phyloP scores from a whole-genome alignment of 495 filamentous ascomycete genomes.

The Achaetomiella virescens region DNA sequence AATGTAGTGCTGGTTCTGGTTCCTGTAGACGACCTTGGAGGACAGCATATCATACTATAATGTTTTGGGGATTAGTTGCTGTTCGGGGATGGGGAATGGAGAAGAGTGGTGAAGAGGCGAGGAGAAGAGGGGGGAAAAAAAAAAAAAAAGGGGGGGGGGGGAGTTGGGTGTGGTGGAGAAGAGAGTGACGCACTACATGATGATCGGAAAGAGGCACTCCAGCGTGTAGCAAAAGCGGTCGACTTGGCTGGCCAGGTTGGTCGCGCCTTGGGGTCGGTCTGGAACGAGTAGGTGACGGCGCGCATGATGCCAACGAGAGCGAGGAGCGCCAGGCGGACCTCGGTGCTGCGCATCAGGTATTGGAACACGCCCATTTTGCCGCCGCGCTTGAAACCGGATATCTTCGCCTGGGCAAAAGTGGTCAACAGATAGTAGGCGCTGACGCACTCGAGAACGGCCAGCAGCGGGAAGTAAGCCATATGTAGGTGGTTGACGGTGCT shows the following conservation, averaged over 20 bases:
- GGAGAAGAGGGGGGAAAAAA: no score
- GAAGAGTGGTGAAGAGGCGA: no score
- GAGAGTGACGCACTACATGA: conserved; percentile 17
- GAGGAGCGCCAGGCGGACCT: conserved; percentile 32
- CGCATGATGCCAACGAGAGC: conserved; percentile 30
- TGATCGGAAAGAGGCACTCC: conserved; percentile 34
- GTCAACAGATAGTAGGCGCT: conserved; percentile 31
- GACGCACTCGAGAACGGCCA: conserved; percentile 31
- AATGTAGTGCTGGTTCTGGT: neutral
- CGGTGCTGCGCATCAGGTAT: conserved; percentile 32
- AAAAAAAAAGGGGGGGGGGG: no score
- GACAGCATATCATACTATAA: conserved; percentile 26
- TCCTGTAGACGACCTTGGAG: conserved; percentile 14
- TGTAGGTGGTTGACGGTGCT: conserved; percentile 28
- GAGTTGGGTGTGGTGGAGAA: no score
- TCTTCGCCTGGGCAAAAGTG: conserved; percentile 19
- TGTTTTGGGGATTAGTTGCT: neutral
- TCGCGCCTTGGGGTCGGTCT: conserved; percentile 29
- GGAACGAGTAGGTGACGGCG: conserved; percentile 33
- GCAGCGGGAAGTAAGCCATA: conserved; percentile 30
- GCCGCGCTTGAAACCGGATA: neutral
- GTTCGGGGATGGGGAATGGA: no score
- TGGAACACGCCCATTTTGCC: conserved; percentile 22
- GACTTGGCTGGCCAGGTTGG: conserved; percentile 25
- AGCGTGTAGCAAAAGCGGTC: conserved; percentile 35